phyloP scores from a whole-genome alignment of 371 early-diverging fungal species.

The Phascolomyces articulosus region DNA sequence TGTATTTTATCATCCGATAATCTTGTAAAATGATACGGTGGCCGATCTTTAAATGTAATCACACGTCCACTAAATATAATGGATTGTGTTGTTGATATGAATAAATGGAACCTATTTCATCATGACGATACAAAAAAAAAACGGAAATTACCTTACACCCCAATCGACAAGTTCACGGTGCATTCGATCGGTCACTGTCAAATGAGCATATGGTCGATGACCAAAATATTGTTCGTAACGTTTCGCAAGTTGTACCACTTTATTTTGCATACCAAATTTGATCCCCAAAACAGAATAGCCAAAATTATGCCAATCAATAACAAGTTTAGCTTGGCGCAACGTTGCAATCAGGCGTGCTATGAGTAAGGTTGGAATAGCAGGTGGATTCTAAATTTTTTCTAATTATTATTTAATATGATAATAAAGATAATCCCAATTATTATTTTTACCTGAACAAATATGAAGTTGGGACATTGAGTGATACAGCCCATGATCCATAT shows the following conservation, averaged over 20 bases:
- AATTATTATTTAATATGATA: not conserved
- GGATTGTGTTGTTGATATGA: too few species aligned
- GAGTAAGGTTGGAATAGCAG: slow-evolving; percentile 89
- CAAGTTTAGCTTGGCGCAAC: slow-evolving; percentile 65
- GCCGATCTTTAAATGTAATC: slow-evolving; percentile 74
- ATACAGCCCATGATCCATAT: slow-evolving; percentile 50
- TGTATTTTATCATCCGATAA: slow-evolving; percentile 61
- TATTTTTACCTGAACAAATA: slow-evolving; percentile 83
- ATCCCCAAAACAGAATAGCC: slow-evolving; percentile 88
- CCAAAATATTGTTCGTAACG: slow-evolving; percentile 83
- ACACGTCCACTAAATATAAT: slow-evolving; percentile 58
- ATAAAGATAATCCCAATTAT: too few species aligned
- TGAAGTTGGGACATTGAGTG: slow-evolving; percentile 59
- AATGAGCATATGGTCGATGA: slow-evolving; percentile 72
- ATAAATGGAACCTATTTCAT: not conserved
- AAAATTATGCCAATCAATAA: slow-evolving; percentile 98
- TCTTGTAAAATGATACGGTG: slow-evolving; percentile 69
- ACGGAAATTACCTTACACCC: slow-evolving; percentile 50
- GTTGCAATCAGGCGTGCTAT: slow-evolving; percentile 70
- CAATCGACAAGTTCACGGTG: slow-evolving; percentile 66
- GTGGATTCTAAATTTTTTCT: slow-evolving; percentile 80
- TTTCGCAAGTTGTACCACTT: slow-evolving; percentile 62
- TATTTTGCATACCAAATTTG: slow-evolving; percentile 62
- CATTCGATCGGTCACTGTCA: slow-evolving; percentile 92
- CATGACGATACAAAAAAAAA: not conserved